Evolutionary conservation across 768 basidiomycete genomes (phyloP), one percentile per base, ranked within the genome.

Genomic region (Trametes villosa): DNA sequence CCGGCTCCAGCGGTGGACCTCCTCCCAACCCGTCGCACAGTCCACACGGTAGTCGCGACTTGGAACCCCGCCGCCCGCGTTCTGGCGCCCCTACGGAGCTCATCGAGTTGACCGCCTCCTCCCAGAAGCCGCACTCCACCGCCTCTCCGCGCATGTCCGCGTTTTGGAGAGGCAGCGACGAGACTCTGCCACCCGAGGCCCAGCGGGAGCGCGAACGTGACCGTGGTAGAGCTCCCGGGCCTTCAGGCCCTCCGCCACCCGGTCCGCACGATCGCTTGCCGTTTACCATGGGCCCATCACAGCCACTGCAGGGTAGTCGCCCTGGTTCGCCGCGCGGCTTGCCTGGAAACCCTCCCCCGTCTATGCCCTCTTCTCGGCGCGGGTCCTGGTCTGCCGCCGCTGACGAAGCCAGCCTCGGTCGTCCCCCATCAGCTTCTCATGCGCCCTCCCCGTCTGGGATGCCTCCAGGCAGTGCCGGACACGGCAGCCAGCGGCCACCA

Each of bases 211-310:
- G 63, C 7, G 70, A 71, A 18, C 67, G 70, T 11, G 68, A 70
- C 15, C 67, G 71, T 34, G 66, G 62, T 15, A 65, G 57, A 58
- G 55, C 53, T 29, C 40, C 66, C 18, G 57, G 57, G 18, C 47
- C 62, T 24, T 53, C 64, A 34, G 67, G 67, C 30, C 68, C 70
- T 46, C 61, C 65, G 13, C 66, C 62, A 8, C 48, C 65, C 47
- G 66, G 68, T 12, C 62, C 66, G 17, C 70, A 71, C 34, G 74
- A 75, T 22, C 71, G 71, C 22, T 44, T 68, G 8, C 71, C 73
- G 8, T 70, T 73, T 56, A 66, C 67, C 13, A 70, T 70, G 67
- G 63, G 67, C 26, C 65, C 73, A 34, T 55, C 67, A 29, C 65
- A 68, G 50, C 61, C 62, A 18, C 51, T 56, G 36, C 59, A 59